Base-by-base conservation (phyloP, 2,329 filamentous ascomycete genomes). In the Plectosphaerella cucumerina region DNA sequence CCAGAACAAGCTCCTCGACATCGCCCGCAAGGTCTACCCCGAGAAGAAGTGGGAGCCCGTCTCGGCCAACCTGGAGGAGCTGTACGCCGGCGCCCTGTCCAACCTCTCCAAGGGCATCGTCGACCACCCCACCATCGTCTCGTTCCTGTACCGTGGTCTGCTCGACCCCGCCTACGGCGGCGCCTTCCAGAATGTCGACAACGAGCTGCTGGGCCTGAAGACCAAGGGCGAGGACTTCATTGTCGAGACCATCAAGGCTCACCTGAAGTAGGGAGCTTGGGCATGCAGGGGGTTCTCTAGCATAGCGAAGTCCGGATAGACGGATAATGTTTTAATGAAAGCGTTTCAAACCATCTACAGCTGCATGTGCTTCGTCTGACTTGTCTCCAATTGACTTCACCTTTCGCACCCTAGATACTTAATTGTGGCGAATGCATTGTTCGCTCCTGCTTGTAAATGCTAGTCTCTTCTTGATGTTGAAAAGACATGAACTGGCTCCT, bases 1-100 rank as follows among this genome's bases (percentile, higher is more conserved):
- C 1, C 77, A 82, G 62, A 74, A 74, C 3, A 67, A 81, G 46
- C 62, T 85, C 2, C 59, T 83, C 3, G 64, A 53, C 23, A 46
- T 56, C 3, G 57, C 55, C 1, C 58, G 61, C 49, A 62, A 62
- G 50, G 39, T 17, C 9, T 42, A 42, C 39, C 74, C 73, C 0
- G 59, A 64, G 20, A 75, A 77, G 58, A 44, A 57, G 2, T 85
- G 75, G 73, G 67, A 69, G 0, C 68, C 82, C 0, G 67, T 67
- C n/a, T 59, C 63, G 6, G 58, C 55, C 4, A 62, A 59, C n/a
- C 51, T 67, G 11, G 62, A 63, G 5, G 65, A 65, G 18, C 15
- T 62, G 2, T 56, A 48, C 17, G 59, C 58, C 9, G 57, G 49
- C 44, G 64, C 62, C 1, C 63, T 64, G 47, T 61, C 62, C 50